These are phyloP conservation scores for Raphanus hybrid DNA, from an alignment of 441 rosid genomes.

Conservation along the genomic window DNA sequence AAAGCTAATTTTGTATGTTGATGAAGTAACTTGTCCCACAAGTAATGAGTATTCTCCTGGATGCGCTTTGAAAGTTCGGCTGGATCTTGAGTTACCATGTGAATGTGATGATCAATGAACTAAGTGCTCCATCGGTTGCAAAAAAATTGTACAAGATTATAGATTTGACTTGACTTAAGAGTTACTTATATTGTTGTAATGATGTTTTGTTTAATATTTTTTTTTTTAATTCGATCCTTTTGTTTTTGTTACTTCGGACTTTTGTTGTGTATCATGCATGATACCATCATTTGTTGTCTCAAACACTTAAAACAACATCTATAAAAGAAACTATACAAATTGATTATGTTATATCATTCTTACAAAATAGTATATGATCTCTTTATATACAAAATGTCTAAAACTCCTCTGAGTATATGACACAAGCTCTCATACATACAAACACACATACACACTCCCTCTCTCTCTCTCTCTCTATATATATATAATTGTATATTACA, in stretches of 20 bases:
- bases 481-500: neutral
- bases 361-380: neutral
- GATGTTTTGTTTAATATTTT: neutral
- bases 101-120: neutral
- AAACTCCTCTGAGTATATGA: neutral
- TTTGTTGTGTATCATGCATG: neutral
- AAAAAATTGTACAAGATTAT: neutral
- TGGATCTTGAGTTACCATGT: neutral
- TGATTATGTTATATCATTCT: neutral
- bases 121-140: neutral
- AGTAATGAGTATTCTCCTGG: neutral
- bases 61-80: neutral
- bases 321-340: neutral
- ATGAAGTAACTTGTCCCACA: neutral
- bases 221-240: neutral
- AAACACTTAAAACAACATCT: constrained; percentile 2
- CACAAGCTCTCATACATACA: neutral
- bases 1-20: neutral
- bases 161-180: neutral
- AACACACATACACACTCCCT: neutral
- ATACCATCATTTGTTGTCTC: neutral
- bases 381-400: neutral
- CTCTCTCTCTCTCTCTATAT: too few species aligned
- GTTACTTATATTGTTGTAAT: constrained; percentile 5
- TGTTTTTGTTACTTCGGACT: neutral